phyloP scores from a whole-genome alignment of 495 filamentous ascomycete species.

The Darksidea phi region DNA sequence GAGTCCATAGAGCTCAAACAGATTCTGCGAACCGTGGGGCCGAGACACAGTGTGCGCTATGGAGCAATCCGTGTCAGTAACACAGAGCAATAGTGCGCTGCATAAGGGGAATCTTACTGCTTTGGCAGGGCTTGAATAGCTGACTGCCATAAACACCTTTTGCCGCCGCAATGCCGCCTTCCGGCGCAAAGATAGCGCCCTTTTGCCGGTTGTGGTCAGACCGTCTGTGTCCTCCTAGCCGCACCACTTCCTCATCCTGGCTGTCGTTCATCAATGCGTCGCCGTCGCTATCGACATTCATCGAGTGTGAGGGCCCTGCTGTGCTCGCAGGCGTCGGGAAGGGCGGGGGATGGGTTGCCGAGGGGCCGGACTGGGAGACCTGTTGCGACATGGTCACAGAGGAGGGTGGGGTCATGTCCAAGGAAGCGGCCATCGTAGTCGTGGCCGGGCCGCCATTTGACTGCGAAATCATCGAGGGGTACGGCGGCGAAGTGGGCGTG shows the following conservation, averaged over 20 bases:
- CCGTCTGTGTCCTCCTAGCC: conserved; percentile 34
- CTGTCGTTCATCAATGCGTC: conserved; percentile 42
- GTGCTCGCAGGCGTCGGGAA: conserved; percentile 50
- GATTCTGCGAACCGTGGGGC: conserved; percentile 62
- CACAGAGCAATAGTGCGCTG: conserved; percentile 30
- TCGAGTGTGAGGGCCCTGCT: conserved; percentile 36
- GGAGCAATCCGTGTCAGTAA: conserved; percentile 34
- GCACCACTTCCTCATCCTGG: conserved; percentile 8
- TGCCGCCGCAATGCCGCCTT: conserved; percentile 14
- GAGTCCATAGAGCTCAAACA: conserved; percentile 63
- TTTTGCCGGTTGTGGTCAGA: conserved; percentile 47
- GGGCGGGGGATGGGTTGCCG: conserved; percentile 34
- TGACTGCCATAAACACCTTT: conserved; percentile 27
- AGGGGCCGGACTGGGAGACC: conserved; percentile 33
- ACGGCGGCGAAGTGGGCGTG: conserved; percentile 44
- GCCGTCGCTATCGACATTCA: conserved; percentile 41
- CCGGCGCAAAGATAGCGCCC: background rate
- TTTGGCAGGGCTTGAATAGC: conserved; percentile 42
- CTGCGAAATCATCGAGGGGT: conserved; percentile 34
- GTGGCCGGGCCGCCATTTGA: conserved; percentile 38
- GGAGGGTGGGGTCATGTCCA: conserved; percentile 42
- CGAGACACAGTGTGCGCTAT: conserved; percentile 45
- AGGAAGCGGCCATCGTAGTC: conserved; percentile 36
- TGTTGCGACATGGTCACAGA: conserved; percentile 33
- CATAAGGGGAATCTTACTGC: conserved; percentile 42